Conservation (phyloP, 768 basidiomycete species). For the Candolleomyces aberdarensis region DNA sequence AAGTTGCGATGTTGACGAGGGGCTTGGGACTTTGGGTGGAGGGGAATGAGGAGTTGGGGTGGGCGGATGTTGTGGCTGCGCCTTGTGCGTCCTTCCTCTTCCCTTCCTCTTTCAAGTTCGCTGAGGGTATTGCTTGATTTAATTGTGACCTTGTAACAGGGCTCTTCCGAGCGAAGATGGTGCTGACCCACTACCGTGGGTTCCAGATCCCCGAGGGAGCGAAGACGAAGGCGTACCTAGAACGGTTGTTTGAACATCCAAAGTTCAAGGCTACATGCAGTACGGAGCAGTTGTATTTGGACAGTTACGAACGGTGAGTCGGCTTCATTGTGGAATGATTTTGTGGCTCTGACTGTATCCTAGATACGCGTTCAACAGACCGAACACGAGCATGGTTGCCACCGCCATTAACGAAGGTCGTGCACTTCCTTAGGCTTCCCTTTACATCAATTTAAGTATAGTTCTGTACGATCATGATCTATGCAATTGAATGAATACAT, state of each 20-base stretch:
- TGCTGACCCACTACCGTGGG: conserved; percentile 64
- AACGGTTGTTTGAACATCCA: conserved; percentile 54
- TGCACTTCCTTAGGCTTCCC: conserved; percentile 49
- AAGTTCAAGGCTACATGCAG: conserved; percentile 68
- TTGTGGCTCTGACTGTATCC: conserved; percentile 1
- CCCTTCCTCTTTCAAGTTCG: conserved; percentile 4
- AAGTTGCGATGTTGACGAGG: conserved; percentile 31
- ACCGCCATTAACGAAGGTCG: conserved; percentile 70
- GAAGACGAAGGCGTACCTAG: conserved; percentile 51
- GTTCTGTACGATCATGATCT: too few species aligned
- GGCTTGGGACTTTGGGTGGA: conserved; percentile 59
- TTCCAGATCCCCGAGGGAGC: conserved; percentile 52
- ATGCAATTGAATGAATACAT: too few species aligned
- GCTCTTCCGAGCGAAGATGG: conserved; percentile 64
- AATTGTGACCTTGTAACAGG: conserved; percentile 33
- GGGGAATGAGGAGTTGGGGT: conserved; percentile 48
- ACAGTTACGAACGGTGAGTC: conserved; percentile 65
- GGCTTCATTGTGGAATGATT: neutral
- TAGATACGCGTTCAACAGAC: conserved; percentile 75
- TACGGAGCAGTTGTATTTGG: conserved; percentile 61
- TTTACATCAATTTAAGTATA: too few species aligned
- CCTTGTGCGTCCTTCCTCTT: conserved; percentile 50
- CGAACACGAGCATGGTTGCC: conserved; percentile 74
- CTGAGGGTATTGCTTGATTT: neutral
- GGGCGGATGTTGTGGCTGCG: conserved; percentile 64